Evolutionary conservation across 345 rosid genomes (phyloP).

Genomic region (Camelina hispida): DNA sequence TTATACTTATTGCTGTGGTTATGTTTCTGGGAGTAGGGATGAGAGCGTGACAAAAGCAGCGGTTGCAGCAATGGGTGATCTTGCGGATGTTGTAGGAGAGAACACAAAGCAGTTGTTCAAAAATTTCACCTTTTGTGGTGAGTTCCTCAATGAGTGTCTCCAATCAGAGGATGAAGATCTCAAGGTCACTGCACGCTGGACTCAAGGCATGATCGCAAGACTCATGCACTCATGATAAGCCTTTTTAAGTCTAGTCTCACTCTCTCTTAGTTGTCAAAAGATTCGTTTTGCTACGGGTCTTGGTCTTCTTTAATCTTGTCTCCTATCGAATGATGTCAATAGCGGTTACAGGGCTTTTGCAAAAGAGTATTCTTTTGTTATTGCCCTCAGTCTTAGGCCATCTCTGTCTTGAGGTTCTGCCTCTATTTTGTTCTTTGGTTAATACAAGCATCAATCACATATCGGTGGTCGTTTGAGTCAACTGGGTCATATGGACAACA

Average conservation of each 20-base stretch:
- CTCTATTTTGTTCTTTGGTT: background rate
- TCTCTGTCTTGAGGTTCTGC: background rate
- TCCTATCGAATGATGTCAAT: conserved; percentile 23
- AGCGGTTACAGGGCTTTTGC: background rate
- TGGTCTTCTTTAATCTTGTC: background rate
- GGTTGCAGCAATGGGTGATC: conserved; percentile 92
- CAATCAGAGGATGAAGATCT: conserved; percentile 82
- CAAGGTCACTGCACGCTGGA: conserved; percentile 87
- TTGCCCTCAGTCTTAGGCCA: background rate
- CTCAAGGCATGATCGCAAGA: conserved; percentile 84
- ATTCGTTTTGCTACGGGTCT: background rate
- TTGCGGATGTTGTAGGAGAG: conserved; percentile 84
- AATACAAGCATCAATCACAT: too few species aligned
- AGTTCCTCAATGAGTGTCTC: conserved; percentile 76
- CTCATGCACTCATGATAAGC: conserved; percentile 54
- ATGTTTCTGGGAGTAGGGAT: conserved; percentile 54
- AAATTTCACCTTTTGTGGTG: conserved; percentile 59
- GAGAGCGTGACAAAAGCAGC: conserved; percentile 88
- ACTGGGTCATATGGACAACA: too few species aligned
- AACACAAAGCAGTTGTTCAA: conserved; percentile 68
- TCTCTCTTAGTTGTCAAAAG: conserved; percentile 5
- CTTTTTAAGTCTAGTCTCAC: background rate
- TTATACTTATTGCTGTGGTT: conserved; percentile 5
- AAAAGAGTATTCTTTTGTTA: background rate
- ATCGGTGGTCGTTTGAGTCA: too few species aligned